These are phyloP conservation scores for Xylaria sp. DNA, from an alignment of 2,329 filamentous ascomycete species.

Conservation along the genomic window DNA sequence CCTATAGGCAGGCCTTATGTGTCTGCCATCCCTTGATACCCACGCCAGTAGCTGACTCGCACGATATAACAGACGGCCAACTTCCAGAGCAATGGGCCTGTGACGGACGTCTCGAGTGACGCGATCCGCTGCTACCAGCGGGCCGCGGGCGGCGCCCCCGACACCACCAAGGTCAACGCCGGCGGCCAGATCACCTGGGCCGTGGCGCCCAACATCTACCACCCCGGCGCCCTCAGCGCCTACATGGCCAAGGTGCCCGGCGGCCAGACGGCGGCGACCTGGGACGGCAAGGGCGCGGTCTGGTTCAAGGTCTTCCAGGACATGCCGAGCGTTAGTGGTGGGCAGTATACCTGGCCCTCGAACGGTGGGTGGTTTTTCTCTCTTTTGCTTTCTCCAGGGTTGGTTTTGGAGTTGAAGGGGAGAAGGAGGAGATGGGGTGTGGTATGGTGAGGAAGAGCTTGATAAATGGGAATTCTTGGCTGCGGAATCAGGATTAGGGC, in stretches of 20 bases:
- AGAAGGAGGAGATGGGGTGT: background rate
- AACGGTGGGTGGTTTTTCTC: conserved; percentile 36
- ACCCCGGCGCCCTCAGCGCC: conserved; percentile 48
- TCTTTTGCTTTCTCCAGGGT: background rate
- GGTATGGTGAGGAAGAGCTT: background rate
- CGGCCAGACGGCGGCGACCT: conserved; percentile 45
- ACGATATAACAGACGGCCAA: conserved; percentile 45
- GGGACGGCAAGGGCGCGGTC: conserved; percentile 46
- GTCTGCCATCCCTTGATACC: too few species aligned
- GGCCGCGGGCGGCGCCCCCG: conserved; percentile 41
- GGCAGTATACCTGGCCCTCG: conserved; percentile 47
- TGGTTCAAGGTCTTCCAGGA: conserved; percentile 53
- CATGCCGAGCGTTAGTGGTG: conserved; percentile 41
- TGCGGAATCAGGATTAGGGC: too few species aligned
- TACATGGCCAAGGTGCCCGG: conserved; percentile 49
- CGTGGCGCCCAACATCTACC: conserved; percentile 47
- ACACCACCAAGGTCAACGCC: conserved; percentile 46
- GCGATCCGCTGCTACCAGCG: conserved; percentile 51
- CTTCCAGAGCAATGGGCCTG: conserved; percentile 50
- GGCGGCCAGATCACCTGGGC: conserved; percentile 49
- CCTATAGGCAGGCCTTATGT: background rate
- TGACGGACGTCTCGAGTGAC: conserved; percentile 47
- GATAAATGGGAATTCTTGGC: too few species aligned
- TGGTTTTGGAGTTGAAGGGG: background rate
- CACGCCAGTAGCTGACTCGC: background rate